Conservation (phyloP, 2,329 filamentous ascomycete species). For the Sporothrix brasiliensis region DNA sequence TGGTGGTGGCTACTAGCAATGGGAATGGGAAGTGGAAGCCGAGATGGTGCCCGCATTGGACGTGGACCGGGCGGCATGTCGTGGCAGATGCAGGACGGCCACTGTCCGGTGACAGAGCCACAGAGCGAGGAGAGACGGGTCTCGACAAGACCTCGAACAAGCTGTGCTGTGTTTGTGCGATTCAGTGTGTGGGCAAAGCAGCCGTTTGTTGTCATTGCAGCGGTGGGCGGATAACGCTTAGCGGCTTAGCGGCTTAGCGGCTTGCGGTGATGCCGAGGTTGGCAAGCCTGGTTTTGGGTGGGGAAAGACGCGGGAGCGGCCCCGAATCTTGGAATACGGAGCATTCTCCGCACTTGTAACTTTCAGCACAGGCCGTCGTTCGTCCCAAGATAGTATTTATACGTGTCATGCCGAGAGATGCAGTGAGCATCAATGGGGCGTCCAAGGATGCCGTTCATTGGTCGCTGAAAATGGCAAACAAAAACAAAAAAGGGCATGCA, state of each 20-base stretch:
- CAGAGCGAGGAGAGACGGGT: not conserved
- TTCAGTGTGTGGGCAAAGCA: not conserved
- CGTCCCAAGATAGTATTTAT: not conserved
- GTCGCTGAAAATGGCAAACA: not conserved
- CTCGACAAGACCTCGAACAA: not conserved
- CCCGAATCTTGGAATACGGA: not conserved
- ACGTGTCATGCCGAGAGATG: constrained; percentile 9
- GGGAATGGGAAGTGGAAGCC: not conserved
- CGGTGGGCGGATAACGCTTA: constrained; percentile 27
- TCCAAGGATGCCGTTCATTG: not conserved
- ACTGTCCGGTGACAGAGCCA: not conserved
- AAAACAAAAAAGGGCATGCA: not conserved
- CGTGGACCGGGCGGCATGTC: constrained; percentile 27
- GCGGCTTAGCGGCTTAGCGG: not conserved
- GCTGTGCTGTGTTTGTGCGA: not conserved
- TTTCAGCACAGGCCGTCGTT: not conserved
- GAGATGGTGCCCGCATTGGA: constrained; percentile 17
- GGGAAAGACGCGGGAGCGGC: not conserved
- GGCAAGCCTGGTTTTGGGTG: not conserved
- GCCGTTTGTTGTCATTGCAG: not conserved
- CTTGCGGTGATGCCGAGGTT: constrained; percentile 31
- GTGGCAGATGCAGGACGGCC: not conserved
- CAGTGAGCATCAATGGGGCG: not conserved
- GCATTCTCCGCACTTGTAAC: constrained; percentile 19
- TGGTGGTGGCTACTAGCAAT: not conserved